Evolutionary conservation across 306 rosid species (phyloP), one percentile per base, ranked within the genome.

Genomic region (Senna tora): DNA sequence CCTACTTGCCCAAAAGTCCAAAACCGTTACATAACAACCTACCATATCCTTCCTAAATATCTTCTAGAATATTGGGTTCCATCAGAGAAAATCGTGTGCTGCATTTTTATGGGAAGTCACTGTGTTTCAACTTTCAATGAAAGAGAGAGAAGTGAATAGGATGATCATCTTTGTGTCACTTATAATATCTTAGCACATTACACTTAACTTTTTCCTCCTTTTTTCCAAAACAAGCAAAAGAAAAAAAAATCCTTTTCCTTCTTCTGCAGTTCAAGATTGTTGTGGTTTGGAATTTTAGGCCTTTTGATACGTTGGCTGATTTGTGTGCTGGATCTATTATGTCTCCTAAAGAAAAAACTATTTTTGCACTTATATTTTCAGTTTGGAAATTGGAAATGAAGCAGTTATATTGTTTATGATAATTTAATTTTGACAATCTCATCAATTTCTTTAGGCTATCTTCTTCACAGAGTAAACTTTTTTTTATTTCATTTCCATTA

Each of bases 291-390:
- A 49, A 46, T 43, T 32, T 47, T 67, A 13, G 38, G 61, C 20
- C 61, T 69, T 67, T 30, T 77, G 76, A 25, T 76, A 25, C 62
- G 19, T 19, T 2, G 50, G 50, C 21, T 72, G 55, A 43, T 72
- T 25, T 30, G 30, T 55, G 19, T 72, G 72, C 56, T 32, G 25
- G 65, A 68, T 68, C 38, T 61, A 43, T 64, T 43, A 49, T 64
- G 28, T 74, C 70, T 10, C 67, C 52, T 21, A 39, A 63, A 14
- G 67, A n/a, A 45, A 75, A 47, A 9, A 12, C 9, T 42, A 21
- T 11, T 28, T 78, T 38, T 62, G n/a, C 67, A 6, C 58, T 33
- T 28, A 34, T 22, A 69, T 30, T 49, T 7, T 59, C 28, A 15
- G 43, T n/a, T 52, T 16, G 47, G 12, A 19, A 60, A 36, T 28